These are phyloP conservation scores for Suillus hirtellus DNA, from an alignment of 768 basidiomycete species.

Conservation along the genomic window DNA sequence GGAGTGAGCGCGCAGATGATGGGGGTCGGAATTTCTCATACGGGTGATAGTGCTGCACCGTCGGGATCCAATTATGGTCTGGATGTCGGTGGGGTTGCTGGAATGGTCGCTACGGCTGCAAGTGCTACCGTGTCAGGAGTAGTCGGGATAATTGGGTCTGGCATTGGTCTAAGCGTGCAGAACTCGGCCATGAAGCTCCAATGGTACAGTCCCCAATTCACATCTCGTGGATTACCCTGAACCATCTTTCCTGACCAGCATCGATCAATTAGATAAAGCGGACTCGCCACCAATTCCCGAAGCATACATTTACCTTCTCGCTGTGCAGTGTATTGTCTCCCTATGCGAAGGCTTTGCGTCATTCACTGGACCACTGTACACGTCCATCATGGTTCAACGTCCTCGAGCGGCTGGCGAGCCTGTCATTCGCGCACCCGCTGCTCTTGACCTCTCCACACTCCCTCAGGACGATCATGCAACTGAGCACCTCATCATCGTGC, in stretches of 20 bases:
- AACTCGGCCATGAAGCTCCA: conserved; percentile 85
- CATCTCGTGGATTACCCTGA: neutral
- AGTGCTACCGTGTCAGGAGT: conserved; percentile 84
- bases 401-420: conserved; percentile 64
- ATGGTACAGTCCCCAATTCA: conserved; percentile 54
- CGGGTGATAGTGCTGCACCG: conserved; percentile 22
- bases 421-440: conserved; percentile 68
- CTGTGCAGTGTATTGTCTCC: conserved; percentile 82
- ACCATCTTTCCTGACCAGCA: conserved; percentile 49
- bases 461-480: conserved; percentile 54
- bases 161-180: conserved; percentile 69
- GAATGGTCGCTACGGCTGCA: conserved; percentile 81
- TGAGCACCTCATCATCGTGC: conserved; percentile 60
- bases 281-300: conserved; percentile 95
- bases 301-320: conserved; percentile 89
- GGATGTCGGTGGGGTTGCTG: conserved; percentile 70
- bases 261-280: conserved; percentile 97
- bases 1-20: conserved; percentile 80
- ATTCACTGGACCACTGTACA: conserved; percentile 77
- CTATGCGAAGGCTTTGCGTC: conserved; percentile 84
- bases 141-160: conserved; percentile 80
- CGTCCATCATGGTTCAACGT: conserved; percentile 62
- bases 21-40: conserved; percentile 64
- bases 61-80: conserved; percentile 48
- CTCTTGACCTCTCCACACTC: conserved; percentile 61